These are phyloP conservation scores for Globisporangium uncinulatum DNA, from an alignment of 352 stramenopile species.

Conservation along the genomic window DNA sequence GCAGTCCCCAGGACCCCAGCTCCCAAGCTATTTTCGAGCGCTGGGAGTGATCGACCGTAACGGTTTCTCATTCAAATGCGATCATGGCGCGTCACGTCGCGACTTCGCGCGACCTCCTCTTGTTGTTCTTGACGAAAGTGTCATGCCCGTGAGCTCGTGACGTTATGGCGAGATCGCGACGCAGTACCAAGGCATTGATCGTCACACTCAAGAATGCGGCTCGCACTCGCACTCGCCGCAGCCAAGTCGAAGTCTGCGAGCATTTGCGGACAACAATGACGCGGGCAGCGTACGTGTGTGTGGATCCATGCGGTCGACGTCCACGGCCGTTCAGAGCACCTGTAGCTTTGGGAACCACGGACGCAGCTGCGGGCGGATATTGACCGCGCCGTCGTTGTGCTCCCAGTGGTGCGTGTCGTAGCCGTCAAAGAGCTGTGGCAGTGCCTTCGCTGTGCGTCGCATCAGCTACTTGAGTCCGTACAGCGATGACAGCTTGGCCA, in stretches of 20 bases:
- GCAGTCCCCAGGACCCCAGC: too few relatives aligned
- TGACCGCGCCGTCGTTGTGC: conserved; percentile 72
- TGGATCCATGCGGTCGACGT: conserved; percentile 2
- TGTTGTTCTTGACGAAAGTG: too few relatives aligned
- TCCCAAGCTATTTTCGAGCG: too few relatives aligned
- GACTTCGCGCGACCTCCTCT: too few relatives aligned
- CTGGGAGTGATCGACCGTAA: too few relatives aligned
- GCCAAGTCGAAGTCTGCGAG: conserved; percentile 20
- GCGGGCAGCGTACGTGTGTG: conserved; percentile 17
- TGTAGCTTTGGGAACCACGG: conserved; percentile 54
- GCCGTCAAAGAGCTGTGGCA: conserved; percentile 58
- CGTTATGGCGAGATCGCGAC: too few relatives aligned
- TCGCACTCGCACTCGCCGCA: not conserved
- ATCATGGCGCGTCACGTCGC: too few relatives aligned
- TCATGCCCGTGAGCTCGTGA: too few relatives aligned
- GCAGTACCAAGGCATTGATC: too few relatives aligned
- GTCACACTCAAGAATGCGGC: too few relatives aligned
- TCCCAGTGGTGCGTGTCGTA: conserved; percentile 56
- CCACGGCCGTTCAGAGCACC: conserved; percentile 3
- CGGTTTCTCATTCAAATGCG: too few relatives aligned
- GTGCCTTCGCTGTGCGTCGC: conserved; percentile 30
- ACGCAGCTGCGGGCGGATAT: conserved; percentile 64
- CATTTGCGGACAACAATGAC: conserved; percentile 33
- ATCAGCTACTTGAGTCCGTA: conserved; percentile 63
- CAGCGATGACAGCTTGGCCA: conserved; percentile 58